A percentile compares a stretch with the other conserved stretches of the same genome.
These are phyloP conservation scores for Cryphonectria naterciae DNA, from an alignment of 2,329 filamentous ascomycete genomes.

Conservation along the genomic window DNA sequence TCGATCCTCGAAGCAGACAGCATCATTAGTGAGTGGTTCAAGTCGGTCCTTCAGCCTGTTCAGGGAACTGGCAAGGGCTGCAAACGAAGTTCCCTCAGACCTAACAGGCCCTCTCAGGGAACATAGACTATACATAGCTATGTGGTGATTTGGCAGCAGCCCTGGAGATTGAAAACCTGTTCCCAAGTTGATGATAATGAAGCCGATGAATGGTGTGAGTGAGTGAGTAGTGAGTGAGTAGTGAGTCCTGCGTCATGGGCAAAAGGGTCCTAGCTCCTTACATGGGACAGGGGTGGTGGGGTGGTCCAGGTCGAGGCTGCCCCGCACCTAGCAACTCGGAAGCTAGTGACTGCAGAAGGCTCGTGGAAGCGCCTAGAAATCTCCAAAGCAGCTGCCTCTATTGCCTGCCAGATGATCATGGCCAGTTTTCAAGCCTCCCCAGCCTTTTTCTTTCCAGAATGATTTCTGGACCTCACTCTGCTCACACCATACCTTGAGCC, in stretches of 20 bases:
- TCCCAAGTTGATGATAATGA: not conserved
- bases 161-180: too few relatives aligned
- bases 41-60: not conserved
- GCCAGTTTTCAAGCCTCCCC: conserved; percentile 14
- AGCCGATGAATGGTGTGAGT: conserved; percentile 1
- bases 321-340: not conserved
- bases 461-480: not conserved
- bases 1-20: too few relatives aligned
- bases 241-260: not conserved
- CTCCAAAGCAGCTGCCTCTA: conserved; percentile 20
- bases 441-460: not conserved
- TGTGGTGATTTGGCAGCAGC: not conserved
- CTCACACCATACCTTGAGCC: not conserved
- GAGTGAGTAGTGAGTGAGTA: too few relatives aligned
- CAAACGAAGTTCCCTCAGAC: not conserved
- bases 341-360: conserved; percentile 7
- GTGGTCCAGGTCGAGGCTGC: not conserved
- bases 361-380: conserved; percentile 29
- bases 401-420: conserved; percentile 12
- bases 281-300: not conserved
- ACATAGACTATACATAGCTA: not conserved
- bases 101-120: too few relatives aligned
- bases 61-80: not conserved
- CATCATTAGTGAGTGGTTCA: too few relatives aligned
- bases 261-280: not conserved